Base-by-base conservation (phyloP, 768 basidiomycete genomes). In the Auriscalpium microsporum region DNA sequence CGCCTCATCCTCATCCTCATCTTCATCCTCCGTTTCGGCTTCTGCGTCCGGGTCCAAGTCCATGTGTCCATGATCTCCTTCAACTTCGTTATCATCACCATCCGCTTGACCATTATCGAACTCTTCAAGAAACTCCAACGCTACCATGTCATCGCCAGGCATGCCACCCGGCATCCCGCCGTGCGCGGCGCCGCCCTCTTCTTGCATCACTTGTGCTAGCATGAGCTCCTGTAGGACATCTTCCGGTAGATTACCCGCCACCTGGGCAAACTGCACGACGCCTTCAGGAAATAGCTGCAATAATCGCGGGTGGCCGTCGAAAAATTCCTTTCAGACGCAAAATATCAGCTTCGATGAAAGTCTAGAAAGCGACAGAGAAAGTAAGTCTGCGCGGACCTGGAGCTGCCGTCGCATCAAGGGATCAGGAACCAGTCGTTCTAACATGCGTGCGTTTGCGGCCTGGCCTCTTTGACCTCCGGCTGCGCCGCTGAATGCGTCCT, bases 241-340 rank as follows among this genome's bases (percentile, higher is more conserved):
- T 40, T 58, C 58, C 35, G 63, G 59, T 53, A 63, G 55, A 52
- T 46, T 57, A 28, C 52, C 62, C 10, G 54, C 56, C 8, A 53
- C 48, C 52, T 57, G 62, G 10, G 48, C 64, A 35, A 61, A 82
- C 62, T 85, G 79, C 19, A 81, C 68, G n/a, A 85, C 68, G 1
- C 86, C 86, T 0, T 81, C 86, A 0, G 80, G 84, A 55, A 87
- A 80, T 57, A 79, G 77, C 36, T 73, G 73, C 14, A 73, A 75
- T 11, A 90, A 67, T 10, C 71, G 68, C 8, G 81, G 80, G 59
- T 81, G 71, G 19, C 75, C 84, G 53, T 80, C 77, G 56, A 80
- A 83, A 55, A 86, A 73, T 10, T 69, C 80, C 75, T 77, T 21
- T 33, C n/a, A 49, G 37, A n/a, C 44, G 21, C 48, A 33, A 33